Percentiles rank a stretch among this genome's conserved stretches.
Conservation (phyloP, 257 asterid species). For the Euphrasia confusa region DNA sequence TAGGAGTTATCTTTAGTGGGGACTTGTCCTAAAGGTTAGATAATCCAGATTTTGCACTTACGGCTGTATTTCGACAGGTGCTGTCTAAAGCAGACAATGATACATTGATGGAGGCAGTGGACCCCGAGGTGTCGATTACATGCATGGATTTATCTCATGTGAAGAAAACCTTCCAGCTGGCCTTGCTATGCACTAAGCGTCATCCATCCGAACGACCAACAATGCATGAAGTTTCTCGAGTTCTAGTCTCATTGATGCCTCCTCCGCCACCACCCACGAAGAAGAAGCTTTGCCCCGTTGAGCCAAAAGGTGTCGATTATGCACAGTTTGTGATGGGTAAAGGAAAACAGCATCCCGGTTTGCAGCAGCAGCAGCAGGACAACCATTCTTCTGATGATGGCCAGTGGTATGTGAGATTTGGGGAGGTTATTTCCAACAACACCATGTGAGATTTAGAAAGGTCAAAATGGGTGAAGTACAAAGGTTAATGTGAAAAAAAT, state of each 20-base stretch:
- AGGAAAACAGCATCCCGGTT: constrained; percentile 32
- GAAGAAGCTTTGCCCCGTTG: constrained; percentile 28
- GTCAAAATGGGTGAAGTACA: too few species aligned
- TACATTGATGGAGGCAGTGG: constrained; percentile 90
- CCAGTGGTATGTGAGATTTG: constrained; percentile 75
- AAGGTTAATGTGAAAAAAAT: neutral
- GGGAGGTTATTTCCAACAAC: constrained; percentile 80
- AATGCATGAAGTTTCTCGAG: constrained; percentile 79
- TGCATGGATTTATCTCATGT: constrained; percentile 68
- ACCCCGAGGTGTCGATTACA: constrained; percentile 80
- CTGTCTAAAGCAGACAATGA: constrained; percentile 71
- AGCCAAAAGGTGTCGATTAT: constrained; percentile 41
- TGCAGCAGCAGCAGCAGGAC: constrained; percentile 26
- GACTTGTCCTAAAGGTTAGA: too few species aligned
- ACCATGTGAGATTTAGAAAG: constrained; percentile 32
- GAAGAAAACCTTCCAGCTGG: constrained; percentile 77
- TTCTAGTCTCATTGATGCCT: constrained; percentile 63
- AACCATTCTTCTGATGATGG: constrained; percentile 70
- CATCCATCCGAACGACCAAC: constrained; percentile 81
- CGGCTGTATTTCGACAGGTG: constrained; percentile 36
- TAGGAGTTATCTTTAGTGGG: too few species aligned
- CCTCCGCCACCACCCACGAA: constrained; percentile 40
- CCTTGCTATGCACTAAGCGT: constrained; percentile 76
- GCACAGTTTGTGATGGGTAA: constrained; percentile 47
- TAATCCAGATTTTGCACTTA: too few species aligned